Evolutionary conservation across 345 rosid species (phyloP), one percentile per base, ranked within the genome.

Genomic region (Acer saccharum): DNA sequence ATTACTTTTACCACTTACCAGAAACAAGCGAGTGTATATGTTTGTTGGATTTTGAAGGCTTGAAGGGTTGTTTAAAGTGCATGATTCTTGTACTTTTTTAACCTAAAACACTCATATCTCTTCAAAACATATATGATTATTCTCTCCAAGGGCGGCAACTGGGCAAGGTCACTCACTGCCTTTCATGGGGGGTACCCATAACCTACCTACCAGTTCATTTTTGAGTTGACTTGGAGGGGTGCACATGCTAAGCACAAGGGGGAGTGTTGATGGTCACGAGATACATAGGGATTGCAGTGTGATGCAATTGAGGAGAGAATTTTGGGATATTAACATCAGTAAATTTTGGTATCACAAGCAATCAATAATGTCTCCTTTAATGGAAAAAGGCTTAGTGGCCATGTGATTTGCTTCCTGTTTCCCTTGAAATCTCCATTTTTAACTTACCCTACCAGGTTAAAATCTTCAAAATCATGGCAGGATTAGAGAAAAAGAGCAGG

Each of bases 241-340:
- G 75, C 86, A 81, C 79, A 71, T 78, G 83, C 75, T 69, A 32
- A 61, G 77, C 82, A 80, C 46, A 58, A 29, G 54, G 32, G 32
- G 62, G 32, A 44, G 66, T 78, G 80, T 62, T 78, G 80, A 55
- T 64, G 69, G 57, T 73, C 81, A 75, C 82, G 62, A 69, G 52
- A 73, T 32, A 65, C 57, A 54, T 61, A 46, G 85, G 76, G 87
- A 77, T 81, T 74, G 73, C 67, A 46, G 78, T 48, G 69, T 1
- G 10, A 41, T 27, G 35, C 10, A 50, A 60, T 10, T 14, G 48
- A 5, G 46, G 25, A 23, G 74, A 17, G 44, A 14, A 29, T 29
- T 29, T 25, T 23, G 16, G 17, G 25, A 35, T 18, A 43, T 46
- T 32, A 18, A 21, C 25, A 8, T 44, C 39, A 35, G 32, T 69